Evolutionary conservation across 768 basidiomycete genomes (phyloP).

Genomic region (Sarcodon sp.): DNA sequence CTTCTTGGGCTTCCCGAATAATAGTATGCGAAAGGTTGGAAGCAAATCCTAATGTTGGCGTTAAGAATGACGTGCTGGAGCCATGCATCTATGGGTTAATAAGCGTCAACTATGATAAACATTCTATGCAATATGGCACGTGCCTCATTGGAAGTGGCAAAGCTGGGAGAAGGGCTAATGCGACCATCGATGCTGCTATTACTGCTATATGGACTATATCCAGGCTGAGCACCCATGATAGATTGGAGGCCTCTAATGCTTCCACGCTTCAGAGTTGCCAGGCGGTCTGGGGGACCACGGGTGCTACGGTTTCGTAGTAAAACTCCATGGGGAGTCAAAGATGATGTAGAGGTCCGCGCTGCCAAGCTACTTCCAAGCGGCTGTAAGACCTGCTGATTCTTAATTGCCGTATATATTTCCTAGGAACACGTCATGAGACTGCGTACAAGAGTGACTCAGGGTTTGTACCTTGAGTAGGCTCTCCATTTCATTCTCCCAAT

Average conservation of each 20-base stretch:
- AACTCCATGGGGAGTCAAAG: constrained; percentile 36
- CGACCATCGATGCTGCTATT: constrained; percentile 78
- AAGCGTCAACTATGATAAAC: not conserved
- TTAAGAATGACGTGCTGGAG: constrained; percentile 57
- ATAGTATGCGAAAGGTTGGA: constrained; percentile 94
- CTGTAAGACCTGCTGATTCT: constrained; percentile 82
- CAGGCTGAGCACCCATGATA: constrained; percentile 52
- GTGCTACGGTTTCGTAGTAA: constrained; percentile 58
- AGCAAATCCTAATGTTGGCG: constrained; percentile 90
- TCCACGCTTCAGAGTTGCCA: constrained; percentile 74
- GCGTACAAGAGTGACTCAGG: not conserved
- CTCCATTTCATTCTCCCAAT: constrained; percentile 86
- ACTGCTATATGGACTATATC: constrained; percentile 75
- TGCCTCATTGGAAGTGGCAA: constrained; percentile 82
- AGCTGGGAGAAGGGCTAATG: constrained; percentile 91
- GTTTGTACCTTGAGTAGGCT: constrained; percentile 57
- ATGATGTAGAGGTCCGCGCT: constrained; percentile 38
- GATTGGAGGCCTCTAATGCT: constrained; percentile 85
- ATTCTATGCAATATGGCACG: constrained; percentile 6
- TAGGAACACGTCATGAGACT: constrained; percentile 14
- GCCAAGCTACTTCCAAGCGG: constrained; percentile 39
- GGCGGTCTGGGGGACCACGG: constrained; percentile 56
- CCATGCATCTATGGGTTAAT: constrained; percentile 23
- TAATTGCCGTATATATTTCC: constrained; percentile 94
- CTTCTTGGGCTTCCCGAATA: constrained; percentile 88